Conservation (phyloP, 306 rosid genomes). For the Hippophae gyantsensis region DNA sequence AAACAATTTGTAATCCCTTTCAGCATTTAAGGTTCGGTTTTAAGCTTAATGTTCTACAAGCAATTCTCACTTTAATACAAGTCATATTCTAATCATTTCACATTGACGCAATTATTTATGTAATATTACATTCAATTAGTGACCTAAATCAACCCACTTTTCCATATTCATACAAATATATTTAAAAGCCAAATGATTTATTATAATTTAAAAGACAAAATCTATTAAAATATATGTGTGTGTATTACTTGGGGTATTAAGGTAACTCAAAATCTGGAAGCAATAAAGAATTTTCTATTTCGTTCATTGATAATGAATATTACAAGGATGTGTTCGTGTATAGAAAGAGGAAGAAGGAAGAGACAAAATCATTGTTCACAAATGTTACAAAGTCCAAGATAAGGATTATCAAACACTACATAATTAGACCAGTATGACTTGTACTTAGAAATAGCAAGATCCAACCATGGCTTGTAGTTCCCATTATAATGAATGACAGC, state of each 20-base stretch:
- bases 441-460: conserved; percentile 87
- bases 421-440: conserved; percentile 80
- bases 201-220: no score
- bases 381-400: conserved; percentile 58
- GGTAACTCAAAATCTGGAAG: background rate
- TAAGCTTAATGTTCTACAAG: no score
- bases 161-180: no score
- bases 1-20: background rate
- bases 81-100: no score
- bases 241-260: no score
- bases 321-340: background rate
- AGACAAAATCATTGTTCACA: conserved; percentile 19
- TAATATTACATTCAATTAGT: no score
- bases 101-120: no score
- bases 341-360: background rate
- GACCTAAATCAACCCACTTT: no score
- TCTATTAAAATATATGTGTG: no score
- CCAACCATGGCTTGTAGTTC: conserved; percentile 96
- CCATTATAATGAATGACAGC: conserved; percentile 96
- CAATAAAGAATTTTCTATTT: background rate
- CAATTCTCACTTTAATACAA: no score
- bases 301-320: background rate
- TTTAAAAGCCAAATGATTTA: no score
- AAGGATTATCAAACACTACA: conserved; percentile 65
- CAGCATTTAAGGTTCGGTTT: background rate